Evolutionary conservation across 768 basidiomycete genomes (phyloP), one percentile per base, ranked within the genome.

Genomic region (Panus rudis): DNA sequence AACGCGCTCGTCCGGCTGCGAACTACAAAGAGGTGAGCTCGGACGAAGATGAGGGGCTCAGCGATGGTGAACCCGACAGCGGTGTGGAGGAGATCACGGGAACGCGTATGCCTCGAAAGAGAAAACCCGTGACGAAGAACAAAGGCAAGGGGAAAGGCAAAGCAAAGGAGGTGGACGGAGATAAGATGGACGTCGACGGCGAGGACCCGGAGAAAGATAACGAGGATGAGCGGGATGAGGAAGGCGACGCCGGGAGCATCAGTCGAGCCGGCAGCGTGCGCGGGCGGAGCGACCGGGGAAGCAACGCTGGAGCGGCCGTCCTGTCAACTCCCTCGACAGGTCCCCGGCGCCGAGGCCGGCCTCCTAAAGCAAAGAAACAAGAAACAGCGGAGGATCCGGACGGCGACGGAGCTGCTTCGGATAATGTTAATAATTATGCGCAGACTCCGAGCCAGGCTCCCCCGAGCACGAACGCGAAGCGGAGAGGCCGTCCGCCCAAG

Each of bases 31-130:
- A 59, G 39, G 50, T 54, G 24, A 49, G 32, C 35, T 52, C 55
- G 5, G 57, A 54, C 21, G 54, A 54, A n/a, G 58, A 60, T 3
- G 57, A 48, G 34, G 41, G 6, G 32, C n/a, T n/a, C n/a, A 58
- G 50, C 48, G 53, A 48, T 32, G 60, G 61, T 41, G 60, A 53
- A 16, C 46, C 51, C 7, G 59, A 61, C 45, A 61, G 59, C 44
- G 62, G 59, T 11, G 46, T 62, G 37, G 63, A 59, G 27, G 59
- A 62, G 47, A 62, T 63, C 42, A 44, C 47, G 3, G 47, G 48
- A 25, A 51, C 47, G 40, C 28, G 30, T 1, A 52, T 51, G 33
- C 45, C 12, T 6, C 28, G 31, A 27, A 49, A 45, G 37, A 24
- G 34, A 14, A 56, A 51, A 43, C 46, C 39, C 28, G 55, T 49